Base-by-base conservation (phyloP, 2,329 filamentous ascomycete species). In the Fusarium setosum region DNA sequence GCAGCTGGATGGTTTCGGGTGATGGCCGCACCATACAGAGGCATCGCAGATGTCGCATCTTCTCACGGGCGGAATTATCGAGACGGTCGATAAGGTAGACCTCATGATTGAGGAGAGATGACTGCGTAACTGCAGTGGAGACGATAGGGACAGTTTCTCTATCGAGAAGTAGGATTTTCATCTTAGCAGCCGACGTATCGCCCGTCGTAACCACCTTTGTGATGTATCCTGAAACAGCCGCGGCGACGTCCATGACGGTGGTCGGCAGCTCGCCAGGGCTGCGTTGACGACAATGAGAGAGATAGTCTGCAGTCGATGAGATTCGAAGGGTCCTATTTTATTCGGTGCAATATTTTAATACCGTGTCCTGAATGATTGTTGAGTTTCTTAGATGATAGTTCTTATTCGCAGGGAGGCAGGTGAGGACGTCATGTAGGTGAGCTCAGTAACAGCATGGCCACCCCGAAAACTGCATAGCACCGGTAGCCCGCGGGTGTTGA, bases 81-180 rank as follows among this genome's bases (percentile, higher is more conserved):
- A 99, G 83, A 60, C 96, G 93, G 79, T 99, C 96, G 73, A 96
- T 97, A 63, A 99, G 92, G 80, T 97, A 99, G 70, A 99, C 92
- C 81, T 98, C 95, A 81, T 99, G 94, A 75, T 93, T 97, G 65
- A 99, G 89, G 18, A 99, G 88, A 35, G 93, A 89, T 24, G 96
- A 99, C 77, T 99, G 96, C 2, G 96, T 98, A 62, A 95, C 95
- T 54, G 96, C 94, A 6, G 94, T 96, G 10, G 96, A 99, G 18
- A 97, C 89, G 69, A 98, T 97, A 15, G 93, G 88, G 20, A 98
- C 91, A 68, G 96, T 99, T 80, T 98, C 96, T 80, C 88, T 91
- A 79, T 99, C 96, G 71, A 99, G 84, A 65, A 99, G 83, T 57
- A 99, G 83, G 62, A 98, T 96, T 88, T 99, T 99, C 96, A 99